These are phyloP conservation scores for Backusella luteola DNA, from an alignment of 192 early-diverging fungal species.

Conservation along the genomic window DNA sequence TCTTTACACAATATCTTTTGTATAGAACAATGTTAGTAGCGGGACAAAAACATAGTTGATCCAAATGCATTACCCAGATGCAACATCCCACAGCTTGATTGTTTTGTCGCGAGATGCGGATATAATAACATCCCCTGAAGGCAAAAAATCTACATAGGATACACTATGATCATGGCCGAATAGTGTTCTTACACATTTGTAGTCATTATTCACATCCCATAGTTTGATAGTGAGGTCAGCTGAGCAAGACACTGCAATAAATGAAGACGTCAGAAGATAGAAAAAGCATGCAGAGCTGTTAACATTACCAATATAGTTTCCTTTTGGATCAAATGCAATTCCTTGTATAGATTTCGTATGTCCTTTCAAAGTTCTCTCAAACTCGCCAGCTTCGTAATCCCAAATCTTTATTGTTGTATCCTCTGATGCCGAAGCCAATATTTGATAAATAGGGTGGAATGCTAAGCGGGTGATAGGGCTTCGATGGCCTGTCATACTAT, in stretches of 20 bases:
- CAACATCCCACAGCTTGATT: constrained; percentile 85
- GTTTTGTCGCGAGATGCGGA: constrained; percentile 92
- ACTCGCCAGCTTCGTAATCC: constrained; percentile 91
- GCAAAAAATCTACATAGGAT: constrained; percentile 71
- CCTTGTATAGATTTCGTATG: constrained; percentile 93
- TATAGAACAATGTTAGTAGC: constrained; percentile 10
- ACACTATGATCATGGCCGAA: constrained; percentile 93
- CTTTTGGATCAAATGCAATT: constrained; percentile 81
- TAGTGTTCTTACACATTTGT: constrained; percentile 83
- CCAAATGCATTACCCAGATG: constrained; percentile 58
- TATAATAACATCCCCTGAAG: constrained; percentile 74
- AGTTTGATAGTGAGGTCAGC: constrained; percentile 88
- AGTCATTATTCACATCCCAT: constrained; percentile 82
- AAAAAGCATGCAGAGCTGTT: not conserved
- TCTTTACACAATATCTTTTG: constrained; percentile 75
- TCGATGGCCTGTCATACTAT: constrained; percentile 74
- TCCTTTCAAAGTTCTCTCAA: constrained; percentile 90
- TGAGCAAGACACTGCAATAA: constrained; percentile 77
- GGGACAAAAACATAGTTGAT: not conserved
- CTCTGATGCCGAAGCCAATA: constrained; percentile 83
- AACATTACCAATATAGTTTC: constrained; percentile 69
- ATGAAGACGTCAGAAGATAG: not conserved
- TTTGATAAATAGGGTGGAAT: constrained; percentile 84
- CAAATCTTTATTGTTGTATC: constrained; percentile 91
- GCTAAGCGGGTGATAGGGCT: constrained; percentile 75